phyloP scores from a whole-genome alignment of 1,284 basidiomycete species.

The Tilletia horrida region DNA sequence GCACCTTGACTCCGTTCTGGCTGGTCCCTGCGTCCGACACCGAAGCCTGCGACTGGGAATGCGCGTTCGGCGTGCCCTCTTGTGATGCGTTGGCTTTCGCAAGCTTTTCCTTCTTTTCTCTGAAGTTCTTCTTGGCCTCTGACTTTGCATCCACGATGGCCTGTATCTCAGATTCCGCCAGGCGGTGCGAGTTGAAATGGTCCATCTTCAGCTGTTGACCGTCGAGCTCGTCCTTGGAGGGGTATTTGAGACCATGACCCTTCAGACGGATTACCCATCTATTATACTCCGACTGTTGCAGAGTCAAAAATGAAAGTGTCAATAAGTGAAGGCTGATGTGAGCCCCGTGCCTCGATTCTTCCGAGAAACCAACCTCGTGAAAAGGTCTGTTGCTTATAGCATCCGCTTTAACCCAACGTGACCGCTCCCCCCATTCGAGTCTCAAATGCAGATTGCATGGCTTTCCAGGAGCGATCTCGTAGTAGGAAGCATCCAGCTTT shows the following conservation, averaged over 20 bases:
- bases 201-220: constrained; percentile 66
- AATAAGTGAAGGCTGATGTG: too few relatives aligned
- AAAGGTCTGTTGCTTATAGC: constrained; percentile 73
- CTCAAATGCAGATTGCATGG: constrained; percentile 66
- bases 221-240: constrained; percentile 66
- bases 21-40: neutral
- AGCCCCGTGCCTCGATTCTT: too few relatives aligned
- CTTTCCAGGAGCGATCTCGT: constrained; percentile 50
- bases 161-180: constrained; percentile 67
- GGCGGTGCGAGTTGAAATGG: constrained; percentile 62
- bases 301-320: neutral
- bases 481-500: neutral
- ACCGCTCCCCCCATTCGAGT: constrained; percentile 68
- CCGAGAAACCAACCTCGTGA: constrained; percentile 58
- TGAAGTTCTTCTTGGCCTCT: neutral
- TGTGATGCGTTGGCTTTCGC: neutral
- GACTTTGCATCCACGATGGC: neutral
- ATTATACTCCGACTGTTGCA: constrained; percentile 69
- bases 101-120: neutral
- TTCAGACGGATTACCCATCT: constrained; percentile 62
- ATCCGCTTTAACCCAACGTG: constrained; percentile 68
- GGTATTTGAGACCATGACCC: constrained; percentile 65
- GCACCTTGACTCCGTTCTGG: neutral
- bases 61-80: neutral
- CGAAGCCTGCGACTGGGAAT: neutral